Percentiles rank a stretch among this genome's conserved stretches.
phyloP scores from a whole-genome alignment of 2,329 filamentous ascomycete species.

The Dothidotthia symphoricarpi region DNA sequence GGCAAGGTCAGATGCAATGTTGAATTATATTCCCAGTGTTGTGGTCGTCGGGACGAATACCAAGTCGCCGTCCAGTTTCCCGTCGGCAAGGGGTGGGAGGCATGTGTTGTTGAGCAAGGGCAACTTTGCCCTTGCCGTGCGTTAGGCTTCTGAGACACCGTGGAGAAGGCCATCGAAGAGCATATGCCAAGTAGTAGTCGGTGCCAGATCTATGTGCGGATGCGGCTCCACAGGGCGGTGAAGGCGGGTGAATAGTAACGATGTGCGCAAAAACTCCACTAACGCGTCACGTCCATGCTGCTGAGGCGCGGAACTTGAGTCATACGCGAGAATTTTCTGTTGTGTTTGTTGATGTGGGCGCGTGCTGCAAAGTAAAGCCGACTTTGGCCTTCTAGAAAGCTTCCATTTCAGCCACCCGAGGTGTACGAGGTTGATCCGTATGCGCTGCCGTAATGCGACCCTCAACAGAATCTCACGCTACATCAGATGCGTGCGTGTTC shows the following conservation, averaged over 20 bases:
- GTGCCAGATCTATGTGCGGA: too few species aligned
- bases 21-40: too few species aligned
- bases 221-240: conserved; percentile 37
- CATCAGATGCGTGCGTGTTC: conserved; percentile 6
- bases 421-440: conserved; percentile 4
- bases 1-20: too few species aligned
- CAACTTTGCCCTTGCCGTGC: too few species aligned
- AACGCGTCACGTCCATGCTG: conserved; percentile 23
- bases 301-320: conserved; percentile 19
- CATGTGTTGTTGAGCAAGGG: not conserved
- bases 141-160: too few species aligned
- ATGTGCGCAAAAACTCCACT: conserved; percentile 14
- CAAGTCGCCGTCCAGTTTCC: too few species aligned
- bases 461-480: conserved; percentile 20
- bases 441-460: conserved; percentile 8
- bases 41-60: too few species aligned
- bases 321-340: conserved; percentile 19
- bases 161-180: too few species aligned
- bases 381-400: conserved; percentile 20
- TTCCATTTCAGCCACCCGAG: conserved; percentile 17
- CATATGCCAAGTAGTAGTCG: conserved; percentile 6
- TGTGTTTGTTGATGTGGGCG: conserved; percentile 18
- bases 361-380: conserved; percentile 24
- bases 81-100: not conserved
- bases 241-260: conserved; percentile 22